A percentile compares a stretch with the other conserved stretches of the same genome.
Evolutionary conservation across 495 filamentous ascomycete genomes (phyloP).

Genomic region (Platismatia glauca): DNA sequence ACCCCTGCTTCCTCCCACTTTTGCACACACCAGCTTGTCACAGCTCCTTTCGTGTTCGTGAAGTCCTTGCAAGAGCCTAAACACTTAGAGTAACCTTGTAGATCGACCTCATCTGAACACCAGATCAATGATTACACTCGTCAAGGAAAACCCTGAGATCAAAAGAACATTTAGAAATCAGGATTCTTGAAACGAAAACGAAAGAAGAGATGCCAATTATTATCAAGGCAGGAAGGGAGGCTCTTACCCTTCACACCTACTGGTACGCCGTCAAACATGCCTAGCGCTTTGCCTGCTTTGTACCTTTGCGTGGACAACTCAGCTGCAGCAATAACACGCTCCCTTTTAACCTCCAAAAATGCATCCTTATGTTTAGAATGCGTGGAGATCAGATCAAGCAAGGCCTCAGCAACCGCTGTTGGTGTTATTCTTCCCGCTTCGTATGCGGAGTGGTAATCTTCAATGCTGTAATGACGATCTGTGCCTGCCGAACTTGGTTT

Average conservation of each 20-base stretch:
- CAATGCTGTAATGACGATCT: slow-evolving; percentile 43
- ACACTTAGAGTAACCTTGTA: slow-evolving; percentile 63
- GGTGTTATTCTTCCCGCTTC: slow-evolving; percentile 61
- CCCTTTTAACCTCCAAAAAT: slow-evolving; percentile 53
- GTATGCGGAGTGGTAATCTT: slow-evolving; percentile 73
- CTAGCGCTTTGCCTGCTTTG: slow-evolving; percentile 49
- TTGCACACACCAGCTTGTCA: slow-evolving; percentile 65
- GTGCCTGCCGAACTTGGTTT: slow-evolving; percentile 21
- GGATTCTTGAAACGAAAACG: background rate
- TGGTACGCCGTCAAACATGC: slow-evolving; percentile 74
- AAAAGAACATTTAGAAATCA: background rate
- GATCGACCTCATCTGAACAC: slow-evolving; percentile 57
- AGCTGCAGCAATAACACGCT: slow-evolving; percentile 57
- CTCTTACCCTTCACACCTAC: slow-evolving; percentile 56
- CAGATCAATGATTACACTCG: background rate
- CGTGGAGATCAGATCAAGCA: slow-evolving; percentile 61
- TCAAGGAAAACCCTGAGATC: background rate
- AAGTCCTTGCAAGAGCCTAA: slow-evolving; percentile 54
- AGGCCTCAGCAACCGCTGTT: slow-evolving; percentile 53
- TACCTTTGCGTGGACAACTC: slow-evolving; percentile 63
- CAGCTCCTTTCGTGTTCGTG: slow-evolving; percentile 34
- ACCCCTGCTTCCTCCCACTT: slow-evolving; percentile 71
- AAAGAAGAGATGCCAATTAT: background rate
- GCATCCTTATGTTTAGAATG: slow-evolving; percentile 58
- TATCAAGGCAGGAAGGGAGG: background rate